Conservation (phyloP, 768 basidiomycete genomes). For the Boletus tylopilopsis region DNA sequence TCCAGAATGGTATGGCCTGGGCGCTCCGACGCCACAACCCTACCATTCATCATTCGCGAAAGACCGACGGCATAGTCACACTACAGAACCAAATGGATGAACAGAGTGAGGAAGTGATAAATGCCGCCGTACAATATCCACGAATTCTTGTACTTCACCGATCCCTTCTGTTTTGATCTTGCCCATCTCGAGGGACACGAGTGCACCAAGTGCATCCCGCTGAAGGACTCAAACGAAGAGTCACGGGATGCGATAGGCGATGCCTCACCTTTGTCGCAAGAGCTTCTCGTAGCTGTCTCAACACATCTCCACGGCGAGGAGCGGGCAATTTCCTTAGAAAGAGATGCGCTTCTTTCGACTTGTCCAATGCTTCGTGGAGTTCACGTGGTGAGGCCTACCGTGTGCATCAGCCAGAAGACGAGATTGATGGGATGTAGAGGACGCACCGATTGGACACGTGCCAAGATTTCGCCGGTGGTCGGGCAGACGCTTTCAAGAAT, state of each 20-base stretch:
- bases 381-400: conserved; percentile 69
- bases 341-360: conserved; percentile 69
- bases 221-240: conserved; percentile 29
- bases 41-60: conserved; percentile 92
- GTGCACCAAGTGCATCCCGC: conserved; percentile 75
- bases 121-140: conserved; percentile 73
- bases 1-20: conserved; percentile 90
- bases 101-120: neutral
- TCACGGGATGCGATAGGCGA: neutral
- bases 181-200: conserved; percentile 88
- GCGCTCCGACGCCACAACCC: conserved; percentile 82
- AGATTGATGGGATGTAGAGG: neutral
- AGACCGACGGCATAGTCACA: conserved; percentile 94
- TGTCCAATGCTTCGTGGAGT: conserved; percentile 62
- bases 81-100: conserved; percentile 36
- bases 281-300: conserved; percentile 84
- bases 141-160: conserved; percentile 93
- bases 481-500: conserved; percentile 72
- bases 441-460: conserved; percentile 65
- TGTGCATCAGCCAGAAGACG: conserved; percentile 12
- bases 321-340: conserved; percentile 76
- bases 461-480: conserved; percentile 82
- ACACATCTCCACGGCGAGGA: conserved; percentile 82
- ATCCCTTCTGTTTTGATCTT: conserved; percentile 88
- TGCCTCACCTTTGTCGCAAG: conserved; percentile 65